Base-by-base conservation (phyloP, 306 rosid genomes). In the Inga laurina region DNA sequence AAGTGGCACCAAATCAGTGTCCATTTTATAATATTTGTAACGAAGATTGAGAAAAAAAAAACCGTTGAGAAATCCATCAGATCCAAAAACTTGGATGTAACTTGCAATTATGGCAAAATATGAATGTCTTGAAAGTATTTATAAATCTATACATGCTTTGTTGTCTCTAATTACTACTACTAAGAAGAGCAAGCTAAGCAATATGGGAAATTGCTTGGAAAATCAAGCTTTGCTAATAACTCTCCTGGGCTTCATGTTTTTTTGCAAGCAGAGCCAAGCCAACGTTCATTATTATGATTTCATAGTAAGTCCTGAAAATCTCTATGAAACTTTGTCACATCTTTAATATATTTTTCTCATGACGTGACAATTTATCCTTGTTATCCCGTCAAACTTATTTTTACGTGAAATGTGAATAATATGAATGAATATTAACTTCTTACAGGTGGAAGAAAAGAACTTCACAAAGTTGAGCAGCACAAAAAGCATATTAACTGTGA, bases 381-480 rank as follows among this genome's bases (percentile, higher is more conserved):
- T 46, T 46, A 44, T 44, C 19, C 3, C 11, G 0, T 22, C 34
- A 24, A 61, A 61, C 30, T 22, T 61, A 21, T 21, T 56, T 0
- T 72, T 39, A 46, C 7, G 19, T 54, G n/a, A 27, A 24, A 56
- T 10, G 52, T 39, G 21, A 24, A 16, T 56, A 27, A 39, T 39
- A 5, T 48, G 0, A 48, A 48, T 48, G 16, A 30, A 27, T 45
- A 45, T 62, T 65, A 4, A 51, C n/a, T 54, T 18, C 8, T 8
- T 7, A 44, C 76, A 82, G 84, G 59, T 75, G 80, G 76, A 82
- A 78, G 85, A 82, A 52, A 82, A 75, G 76, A 78, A 72, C 3
- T 85, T 82, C 74, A 82, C 81, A 4, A 82, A 41, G 78, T 15
- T 85, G 74, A 78, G 88, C 57, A 72, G 83, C 80, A 82, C 88